These are phyloP conservation scores for Brassica incana DNA, from an alignment of 345 rosid genomes.

Conservation along the genomic window DNA sequence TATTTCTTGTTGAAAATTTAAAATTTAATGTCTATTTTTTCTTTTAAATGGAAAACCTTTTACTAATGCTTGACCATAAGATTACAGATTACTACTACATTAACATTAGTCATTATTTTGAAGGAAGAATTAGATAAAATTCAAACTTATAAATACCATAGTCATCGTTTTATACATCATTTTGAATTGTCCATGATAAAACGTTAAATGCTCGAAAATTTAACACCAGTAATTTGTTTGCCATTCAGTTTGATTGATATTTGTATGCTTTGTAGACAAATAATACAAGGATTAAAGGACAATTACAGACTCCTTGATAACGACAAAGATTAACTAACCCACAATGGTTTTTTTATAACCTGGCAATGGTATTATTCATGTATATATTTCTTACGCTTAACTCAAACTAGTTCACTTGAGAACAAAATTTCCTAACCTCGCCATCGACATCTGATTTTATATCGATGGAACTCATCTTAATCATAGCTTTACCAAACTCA, in stretches of 20 bases:
- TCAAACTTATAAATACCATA: neutral
- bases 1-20: neutral
- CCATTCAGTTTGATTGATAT: neutral
- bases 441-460: conserved; percentile 67
- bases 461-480: conserved; percentile 71
- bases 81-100: neutral
- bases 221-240: neutral
- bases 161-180: neutral
- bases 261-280: neutral
- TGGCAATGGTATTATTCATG: neutral
- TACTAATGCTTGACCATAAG: neutral
- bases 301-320: neutral
- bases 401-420: conserved; percentile 50
- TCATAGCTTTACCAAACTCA: conserved; percentile 67
- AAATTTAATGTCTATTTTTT: neutral
- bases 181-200: neutral
- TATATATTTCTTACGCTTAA: neutral
- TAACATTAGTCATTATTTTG: neutral
- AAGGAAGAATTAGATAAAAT: neutral
- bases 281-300: neutral
- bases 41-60: neutral
- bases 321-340: neutral
- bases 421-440: conserved; percentile 68
- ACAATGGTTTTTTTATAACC: neutral
- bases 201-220: neutral